Conservation (phyloP, 805 yeast species). For the Candida quercuum region DNA sequence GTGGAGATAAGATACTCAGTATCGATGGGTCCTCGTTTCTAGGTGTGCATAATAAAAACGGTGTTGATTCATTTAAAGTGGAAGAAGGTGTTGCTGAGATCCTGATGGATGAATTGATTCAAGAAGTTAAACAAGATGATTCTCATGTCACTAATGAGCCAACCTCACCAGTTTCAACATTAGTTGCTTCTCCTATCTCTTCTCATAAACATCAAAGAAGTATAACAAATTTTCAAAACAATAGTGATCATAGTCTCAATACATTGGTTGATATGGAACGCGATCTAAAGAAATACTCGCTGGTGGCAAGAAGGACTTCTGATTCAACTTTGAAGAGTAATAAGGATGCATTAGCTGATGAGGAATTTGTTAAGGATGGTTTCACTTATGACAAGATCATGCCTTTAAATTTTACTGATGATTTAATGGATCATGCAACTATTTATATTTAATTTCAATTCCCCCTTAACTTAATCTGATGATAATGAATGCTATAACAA, state of each 20-base stretch:
- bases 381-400: conserved; percentile 20
- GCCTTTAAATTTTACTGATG: conserved; percentile 9
- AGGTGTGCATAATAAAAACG: conserved; percentile 44
- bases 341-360: conserved; percentile 1
- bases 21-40: conserved; percentile 50
- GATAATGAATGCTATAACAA: too few relatives aligned
- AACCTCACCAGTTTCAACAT: conserved; percentile 7
- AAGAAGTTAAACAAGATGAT: conserved; percentile 7
- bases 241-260: conserved; percentile 15
- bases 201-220: conserved; percentile 8
- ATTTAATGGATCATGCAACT: background rate
- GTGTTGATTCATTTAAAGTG: conserved; percentile 16
- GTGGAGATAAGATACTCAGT: conserved; percentile 38
- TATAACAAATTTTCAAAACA: conserved; percentile 13
- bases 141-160: background rate
- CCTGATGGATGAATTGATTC: conserved; percentile 19
- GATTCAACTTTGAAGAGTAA: conserved; percentile 18
- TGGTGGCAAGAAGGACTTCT: conserved; percentile 8
- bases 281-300: conserved; percentile 5
- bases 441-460: background rate
- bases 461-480: background rate
- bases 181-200: conserved; percentile 8
- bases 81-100: conserved; percentile 17
- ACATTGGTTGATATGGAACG: conserved; percentile 13
- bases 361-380: conserved; percentile 5